Evolutionary conservation across 345 rosid genomes (phyloP), one percentile per base, ranked within the genome.

Genomic region (Firmiana major): DNA sequence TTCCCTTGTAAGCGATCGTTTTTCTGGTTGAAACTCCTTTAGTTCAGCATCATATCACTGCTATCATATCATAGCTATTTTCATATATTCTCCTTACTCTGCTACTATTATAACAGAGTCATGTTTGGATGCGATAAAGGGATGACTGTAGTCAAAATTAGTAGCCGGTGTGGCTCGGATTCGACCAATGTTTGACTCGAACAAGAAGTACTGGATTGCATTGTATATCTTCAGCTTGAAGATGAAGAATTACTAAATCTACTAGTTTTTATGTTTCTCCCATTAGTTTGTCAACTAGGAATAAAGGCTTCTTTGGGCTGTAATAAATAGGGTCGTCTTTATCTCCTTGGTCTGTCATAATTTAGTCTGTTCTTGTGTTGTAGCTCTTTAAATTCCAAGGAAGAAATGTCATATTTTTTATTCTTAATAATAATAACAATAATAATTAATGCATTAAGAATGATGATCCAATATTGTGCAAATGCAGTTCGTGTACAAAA

Each of bases 81-180:
- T 6, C 26, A 63, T 40, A 19, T 17, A 2, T 69, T 34, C 63
- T 15, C 10, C 43, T 55, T n/a, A 68, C 26, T 24, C 36, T 38
- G 19, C 8, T 19, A 24, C 13, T 22, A 42, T 43, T 45, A 3
- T 43, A 86, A 71, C 89, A 94, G 98, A 71, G 77, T 90, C 73
- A 97, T 90, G 64, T 86, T 94, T 81, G 98, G 98, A 62, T 93
- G 89, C 78, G 98, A 94, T 80, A 92, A 93, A 81, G 97, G 98
- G 80, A 88, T 88, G 67, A 83, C 89, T 71, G 87, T 93, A 92
- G 95, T 88, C 76, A 90, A 93, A 84, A 83, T 94, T 78, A 78
- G 55, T 19, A 70, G 58, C 42, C 43, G 55, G 22, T 26, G 19
- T 17, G 75, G 62, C 62, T 19, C 16, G 10, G 31, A 51, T 31